phyloP scores from a whole-genome alignment of 2,329 filamentous ascomycete genomes.

The Fusarium sp. region DNA sequence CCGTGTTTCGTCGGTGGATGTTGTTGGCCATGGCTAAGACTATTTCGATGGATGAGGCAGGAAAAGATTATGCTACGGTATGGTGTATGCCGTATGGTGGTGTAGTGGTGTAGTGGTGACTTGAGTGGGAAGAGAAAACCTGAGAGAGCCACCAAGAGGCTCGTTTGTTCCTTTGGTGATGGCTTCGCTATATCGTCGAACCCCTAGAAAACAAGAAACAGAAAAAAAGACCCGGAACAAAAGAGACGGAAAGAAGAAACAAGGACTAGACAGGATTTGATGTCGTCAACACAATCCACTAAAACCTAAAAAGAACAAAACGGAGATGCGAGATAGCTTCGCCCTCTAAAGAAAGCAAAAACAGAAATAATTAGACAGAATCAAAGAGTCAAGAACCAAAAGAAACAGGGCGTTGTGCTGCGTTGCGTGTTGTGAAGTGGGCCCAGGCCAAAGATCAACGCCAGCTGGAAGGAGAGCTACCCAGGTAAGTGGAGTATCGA shows the following conservation, averaged over 20 bases:
- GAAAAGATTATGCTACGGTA: neutral
- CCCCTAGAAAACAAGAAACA: constrained; percentile 19
- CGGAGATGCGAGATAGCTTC: constrained; percentile 18
- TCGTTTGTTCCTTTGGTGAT: constrained; percentile 33
- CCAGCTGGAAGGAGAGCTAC: constrained; percentile 18
- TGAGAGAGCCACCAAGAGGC: constrained; percentile 19
- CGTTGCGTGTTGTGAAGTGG: constrained; percentile 25
- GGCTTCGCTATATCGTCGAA: neutral
- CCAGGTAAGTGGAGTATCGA: constrained; percentile 8
- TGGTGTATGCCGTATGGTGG: no score
- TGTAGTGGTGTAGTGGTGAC: neutral
- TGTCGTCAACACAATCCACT: constrained; percentile 28
- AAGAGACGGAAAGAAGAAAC: constrained; percentile 9
- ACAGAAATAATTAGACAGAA: constrained; percentile 29
- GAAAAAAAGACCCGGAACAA: neutral
- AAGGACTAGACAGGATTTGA: constrained; percentile 6
- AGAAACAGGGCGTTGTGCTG: no score
- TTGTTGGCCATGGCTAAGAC: constrained; percentile 45
- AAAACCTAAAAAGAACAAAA: constrained; percentile 19
- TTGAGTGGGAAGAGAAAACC: neutral
- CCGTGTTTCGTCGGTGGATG: constrained; percentile 68
- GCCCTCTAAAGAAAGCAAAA: constrained; percentile 13
- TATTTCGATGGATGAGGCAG: constrained; percentile 1
- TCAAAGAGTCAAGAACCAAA: neutral
- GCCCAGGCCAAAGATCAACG: constrained; percentile 31